Evolutionary conservation across 441 rosid species (phyloP).

Genomic region (Capsella rubella): DNA sequence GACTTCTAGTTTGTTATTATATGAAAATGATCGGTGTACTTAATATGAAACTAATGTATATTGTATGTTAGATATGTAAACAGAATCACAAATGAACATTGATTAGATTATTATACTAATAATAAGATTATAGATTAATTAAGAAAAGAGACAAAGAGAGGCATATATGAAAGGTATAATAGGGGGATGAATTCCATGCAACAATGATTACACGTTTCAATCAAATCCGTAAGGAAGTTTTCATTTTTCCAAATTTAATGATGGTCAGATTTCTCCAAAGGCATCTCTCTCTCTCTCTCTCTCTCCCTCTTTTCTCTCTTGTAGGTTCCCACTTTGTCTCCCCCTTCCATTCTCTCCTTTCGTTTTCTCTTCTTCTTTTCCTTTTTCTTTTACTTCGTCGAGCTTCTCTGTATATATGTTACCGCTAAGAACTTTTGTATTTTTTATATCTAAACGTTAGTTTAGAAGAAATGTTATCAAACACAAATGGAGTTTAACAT

Average conservation of each 20-base stretch:
- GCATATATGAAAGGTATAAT: constrained; percentile 43
- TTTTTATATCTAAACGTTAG: neutral
- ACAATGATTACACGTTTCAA: constrained; percentile 73
- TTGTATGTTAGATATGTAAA: neutral
- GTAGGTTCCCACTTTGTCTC: constrained; percentile 43
- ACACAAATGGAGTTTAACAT: neutral
- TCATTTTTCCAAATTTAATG: constrained; percentile 58
- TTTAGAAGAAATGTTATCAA: neutral
- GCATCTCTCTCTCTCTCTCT: constrained; percentile 48
- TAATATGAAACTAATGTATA: no score
- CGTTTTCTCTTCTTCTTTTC: constrained; percentile 23
- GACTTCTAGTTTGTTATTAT: neutral
- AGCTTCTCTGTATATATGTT: no score
- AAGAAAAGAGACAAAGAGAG: constrained; percentile 47
- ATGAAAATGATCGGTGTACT: neutral
- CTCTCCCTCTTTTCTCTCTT: constrained; percentile 26
- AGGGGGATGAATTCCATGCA: constrained; percentile 85
- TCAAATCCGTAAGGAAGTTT: constrained; percentile 54
- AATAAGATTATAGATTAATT: constrained; percentile 37
- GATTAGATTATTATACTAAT: neutral
- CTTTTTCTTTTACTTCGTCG: neutral
- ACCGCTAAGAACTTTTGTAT: neutral
- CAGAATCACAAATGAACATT: constrained; percentile 10
- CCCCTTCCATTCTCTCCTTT: constrained; percentile 15
- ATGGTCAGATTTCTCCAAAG: constrained; percentile 67